A percentile compares a stretch with the other conserved stretches of the same genome.
Evolutionary conservation across 345 rosid species (phyloP).

Genomic region (Pugionium dolabratum): DNA sequence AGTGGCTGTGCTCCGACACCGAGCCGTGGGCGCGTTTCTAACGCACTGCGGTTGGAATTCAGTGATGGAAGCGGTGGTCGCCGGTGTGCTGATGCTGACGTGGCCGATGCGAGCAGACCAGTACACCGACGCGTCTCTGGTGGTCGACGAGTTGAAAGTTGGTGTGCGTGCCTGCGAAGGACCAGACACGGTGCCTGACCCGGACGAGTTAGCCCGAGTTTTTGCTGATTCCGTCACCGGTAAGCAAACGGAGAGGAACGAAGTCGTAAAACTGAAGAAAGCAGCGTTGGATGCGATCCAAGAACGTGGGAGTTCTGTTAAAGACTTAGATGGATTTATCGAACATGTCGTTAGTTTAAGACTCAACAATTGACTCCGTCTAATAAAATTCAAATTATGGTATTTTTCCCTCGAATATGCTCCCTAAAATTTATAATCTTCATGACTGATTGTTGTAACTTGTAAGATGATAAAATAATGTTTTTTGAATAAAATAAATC

Average conservation of each 20-base stretch:
- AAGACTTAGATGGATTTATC: slow-evolving; percentile 51
- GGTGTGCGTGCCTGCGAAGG: slow-evolving; percentile 59
- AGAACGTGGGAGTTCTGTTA: slow-evolving; percentile 53
- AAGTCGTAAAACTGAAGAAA: slow-evolving; percentile 33
- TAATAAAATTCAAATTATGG: neutral
- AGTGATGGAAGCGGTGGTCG: slow-evolving; percentile 49
- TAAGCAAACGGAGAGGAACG: slow-evolving; percentile 31
- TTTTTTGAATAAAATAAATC: too few relatives aligned
- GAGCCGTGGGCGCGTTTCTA: slow-evolving; percentile 59
- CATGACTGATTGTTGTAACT: neutral
- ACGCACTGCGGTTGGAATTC: slow-evolving; percentile 82
- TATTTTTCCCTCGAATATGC: neutral
- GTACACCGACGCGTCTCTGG: slow-evolving; percentile 44
- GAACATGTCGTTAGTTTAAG: slow-evolving; percentile 29
- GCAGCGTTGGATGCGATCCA: slow-evolving; percentile 51
- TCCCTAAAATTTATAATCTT: neutral
- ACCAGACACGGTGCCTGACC: slow-evolving; percentile 40
- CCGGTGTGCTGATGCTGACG: slow-evolving; percentile 57
- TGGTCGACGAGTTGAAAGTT: slow-evolving; percentile 58
- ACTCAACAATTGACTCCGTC: neutral
- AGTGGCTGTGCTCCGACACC: slow-evolving; percentile 45
- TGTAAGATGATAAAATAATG: slow-evolving; percentile 4
- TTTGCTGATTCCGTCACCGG: slow-evolving; percentile 42
- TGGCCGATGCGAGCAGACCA: slow-evolving; percentile 80
- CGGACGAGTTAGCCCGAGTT: slow-evolving; percentile 40